Evolutionary conservation across 2,329 filamentous ascomycete genomes (phyloP), one percentile per base, ranked within the genome.

Genomic region (Nannizziopsis arthrosporioides): DNA sequence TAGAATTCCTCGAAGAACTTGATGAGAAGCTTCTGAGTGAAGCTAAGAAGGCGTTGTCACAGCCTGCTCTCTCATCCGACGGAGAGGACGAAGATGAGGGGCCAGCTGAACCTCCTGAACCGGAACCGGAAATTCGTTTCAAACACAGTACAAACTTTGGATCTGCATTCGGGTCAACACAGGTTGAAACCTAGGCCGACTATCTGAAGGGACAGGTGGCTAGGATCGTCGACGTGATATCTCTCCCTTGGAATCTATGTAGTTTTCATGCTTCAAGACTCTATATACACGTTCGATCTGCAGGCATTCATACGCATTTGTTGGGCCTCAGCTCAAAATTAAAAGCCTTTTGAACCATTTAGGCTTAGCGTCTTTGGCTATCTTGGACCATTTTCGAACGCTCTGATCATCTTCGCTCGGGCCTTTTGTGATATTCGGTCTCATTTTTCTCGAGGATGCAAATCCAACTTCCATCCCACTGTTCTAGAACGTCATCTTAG

Each of bases 71-170:
- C 22, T 52, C 54, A n/a, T 57, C 56, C 31, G 53, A 56, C 12
- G 48, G 53, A 30, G 55, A 56, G 5, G 57, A 63, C 46, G 36
- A 48, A 5, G 58, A 61, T 12, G 39, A 54, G 39, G 59, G 59
- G 22, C 32, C 47, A 8, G 57, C 57, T 40, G 53, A 55, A 36
- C 58, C 64, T 35, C 57, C 56, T 22, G 63, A 65, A 19, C 58
- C 62, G 14, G 64, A 67, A 55, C 56, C 70, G 49, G 68, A 63
- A 52, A 64, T 72, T 54, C 68, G 62, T 52, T 65, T 72, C 55
- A 70, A 63, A 53, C 65, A 66, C 19, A 66, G 64, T 12, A 70
- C 64, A 14, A 71, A 71, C 57, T 71, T 72, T 60, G 69, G 68
- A n/a, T 68, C 67, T 48, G 69, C 68, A 4, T 72, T 69, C 63